Evolutionary conservation across 768 basidiomycete species (phyloP).

Genomic region (Rickenella mellea): DNA sequence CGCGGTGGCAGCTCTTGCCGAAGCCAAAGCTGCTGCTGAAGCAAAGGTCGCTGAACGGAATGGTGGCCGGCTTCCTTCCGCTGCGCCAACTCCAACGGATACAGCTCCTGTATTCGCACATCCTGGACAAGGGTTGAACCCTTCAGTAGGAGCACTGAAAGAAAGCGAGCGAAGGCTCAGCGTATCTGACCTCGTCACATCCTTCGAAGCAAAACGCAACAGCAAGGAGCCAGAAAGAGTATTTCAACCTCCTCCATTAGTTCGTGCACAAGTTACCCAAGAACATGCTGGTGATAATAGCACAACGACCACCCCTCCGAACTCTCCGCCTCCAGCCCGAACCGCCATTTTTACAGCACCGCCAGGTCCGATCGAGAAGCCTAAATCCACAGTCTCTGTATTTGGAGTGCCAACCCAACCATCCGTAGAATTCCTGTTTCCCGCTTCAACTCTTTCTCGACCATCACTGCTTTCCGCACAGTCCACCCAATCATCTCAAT

Average conservation of each 20-base stretch:
- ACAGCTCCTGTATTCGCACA: background rate
- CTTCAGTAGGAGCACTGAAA: background rate
- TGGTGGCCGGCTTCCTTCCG: constrained; percentile 13
- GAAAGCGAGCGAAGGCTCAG: constrained; percentile 33
- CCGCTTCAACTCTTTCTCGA: constrained; percentile 8
- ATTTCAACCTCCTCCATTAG: constrained; percentile 4
- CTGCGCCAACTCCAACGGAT: background rate
- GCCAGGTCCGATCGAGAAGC: too few relatives aligned
- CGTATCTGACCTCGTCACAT: constrained; percentile 49
- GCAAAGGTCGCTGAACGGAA: constrained; percentile 60
- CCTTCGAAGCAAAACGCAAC: constrained; percentile 23
- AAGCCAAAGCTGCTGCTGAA: constrained; percentile 58
- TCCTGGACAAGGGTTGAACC: background rate
- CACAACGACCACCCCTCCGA: constrained; percentile 45
- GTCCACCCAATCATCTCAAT: constrained; percentile 43
- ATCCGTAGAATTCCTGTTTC: constrained; percentile 17
- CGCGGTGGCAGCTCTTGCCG: constrained; percentile 51
- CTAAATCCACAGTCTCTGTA: too few relatives aligned
- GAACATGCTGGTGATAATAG: constrained; percentile 21
- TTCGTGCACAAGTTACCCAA: constrained; percentile 7
- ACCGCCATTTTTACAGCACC: constrained; percentile 2
- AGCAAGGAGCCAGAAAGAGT: constrained; percentile 12
- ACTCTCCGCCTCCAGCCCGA: constrained; percentile 35
- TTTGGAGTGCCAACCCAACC: constrained; percentile 11
- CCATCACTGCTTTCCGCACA: constrained; percentile 32